phyloP scores from a whole-genome alignment of 441 rosid species.

The Aleurites moluccanus region DNA sequence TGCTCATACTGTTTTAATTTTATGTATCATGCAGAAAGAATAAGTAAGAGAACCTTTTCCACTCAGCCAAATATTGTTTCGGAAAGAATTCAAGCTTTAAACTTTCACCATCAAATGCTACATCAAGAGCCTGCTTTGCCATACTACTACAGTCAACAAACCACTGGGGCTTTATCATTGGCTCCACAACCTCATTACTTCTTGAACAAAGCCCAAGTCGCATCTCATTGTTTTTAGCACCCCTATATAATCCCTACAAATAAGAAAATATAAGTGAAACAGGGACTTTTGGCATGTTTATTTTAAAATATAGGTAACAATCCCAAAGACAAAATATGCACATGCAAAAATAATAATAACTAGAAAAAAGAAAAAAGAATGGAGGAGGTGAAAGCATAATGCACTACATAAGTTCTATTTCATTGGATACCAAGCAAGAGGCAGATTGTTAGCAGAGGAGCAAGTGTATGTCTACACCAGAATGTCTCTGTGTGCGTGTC shows the following conservation, averaged over 20 bases:
- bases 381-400: neutral
- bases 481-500: neutral
- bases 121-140: slow-evolving; percentile 83
- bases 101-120: slow-evolving; percentile 54
- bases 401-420: neutral
- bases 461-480: no score
- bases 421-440: neutral
- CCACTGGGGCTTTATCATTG: slow-evolving; percentile 95
- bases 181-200: slow-evolving; percentile 82
- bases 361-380: neutral
- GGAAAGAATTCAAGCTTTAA: slow-evolving; percentile 83
- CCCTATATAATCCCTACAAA: slow-evolving; percentile 71
- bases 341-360: neutral
- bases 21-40: neutral
- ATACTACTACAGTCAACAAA: slow-evolving; percentile 68
- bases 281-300: neutral
- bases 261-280: slow-evolving; percentile 6
- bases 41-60: slow-evolving; percentile 49
- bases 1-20: neutral
- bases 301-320: no score
- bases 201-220: slow-evolving; percentile 87
- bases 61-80: slow-evolving; percentile 76
- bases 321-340: neutral
- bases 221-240: slow-evolving; percentile 86
- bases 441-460: neutral